Percentiles rank a stretch among this genome's conserved stretches.
Evolutionary conservation across 495 filamentous ascomycete genomes (phyloP).

Genomic region (Trichoderma asperelloides): DNA sequence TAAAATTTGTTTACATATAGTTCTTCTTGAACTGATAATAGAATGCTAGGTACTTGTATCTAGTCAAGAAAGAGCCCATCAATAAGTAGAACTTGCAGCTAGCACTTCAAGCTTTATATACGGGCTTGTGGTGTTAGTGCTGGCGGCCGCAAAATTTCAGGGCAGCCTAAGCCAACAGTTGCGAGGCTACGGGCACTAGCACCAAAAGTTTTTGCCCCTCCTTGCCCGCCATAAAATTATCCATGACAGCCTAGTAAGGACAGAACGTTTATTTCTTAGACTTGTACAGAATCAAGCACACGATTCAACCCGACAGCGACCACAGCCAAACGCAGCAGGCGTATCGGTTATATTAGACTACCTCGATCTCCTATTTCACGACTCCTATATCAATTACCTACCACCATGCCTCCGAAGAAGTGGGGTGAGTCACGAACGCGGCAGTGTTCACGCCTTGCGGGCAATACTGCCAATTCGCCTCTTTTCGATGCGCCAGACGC

Average conservation of each 20-base stretch:
- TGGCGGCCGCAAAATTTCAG: too few species aligned
- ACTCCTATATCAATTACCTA: not conserved
- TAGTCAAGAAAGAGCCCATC: too few species aligned
- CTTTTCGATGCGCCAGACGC: not conserved
- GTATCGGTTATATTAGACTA: not conserved
- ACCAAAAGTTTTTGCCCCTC: conserved; percentile 5
- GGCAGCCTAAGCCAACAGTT: too few species aligned
- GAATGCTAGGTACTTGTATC: too few species aligned
- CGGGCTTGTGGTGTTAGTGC: too few species aligned
- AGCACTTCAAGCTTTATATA: too few species aligned
- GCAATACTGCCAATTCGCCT: not conserved
- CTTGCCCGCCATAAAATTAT: not conserved
- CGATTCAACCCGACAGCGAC: not conserved
- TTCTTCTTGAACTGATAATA: too few species aligned
- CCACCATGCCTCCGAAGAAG: conserved; percentile 26
- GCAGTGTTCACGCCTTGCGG: not conserved
- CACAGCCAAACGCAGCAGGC: not conserved
- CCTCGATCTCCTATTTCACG: not conserved
- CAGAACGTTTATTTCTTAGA: not conserved
- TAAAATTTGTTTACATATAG: too few species aligned
- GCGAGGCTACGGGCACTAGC: not conserved
- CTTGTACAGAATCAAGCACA: not conserved
- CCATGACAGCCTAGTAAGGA: not conserved
- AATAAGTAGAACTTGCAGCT: too few species aligned
- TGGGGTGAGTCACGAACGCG: conserved; percentile 23